phyloP scores from a whole-genome alignment of 1,284 basidiomycete species.

The Cutaneotrichosporon mucoides region DNA sequence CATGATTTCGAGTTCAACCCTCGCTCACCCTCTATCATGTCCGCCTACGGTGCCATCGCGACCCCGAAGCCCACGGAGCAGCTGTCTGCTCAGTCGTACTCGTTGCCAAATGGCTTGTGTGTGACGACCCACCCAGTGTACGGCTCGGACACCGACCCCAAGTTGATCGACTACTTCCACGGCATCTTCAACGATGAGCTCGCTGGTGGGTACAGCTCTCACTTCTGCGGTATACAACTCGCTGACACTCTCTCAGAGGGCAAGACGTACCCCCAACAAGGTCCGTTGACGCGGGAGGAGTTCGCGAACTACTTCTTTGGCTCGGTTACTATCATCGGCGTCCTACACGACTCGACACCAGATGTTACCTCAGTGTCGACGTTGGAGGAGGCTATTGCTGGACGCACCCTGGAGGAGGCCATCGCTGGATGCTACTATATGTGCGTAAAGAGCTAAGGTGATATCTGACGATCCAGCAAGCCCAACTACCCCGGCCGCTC shows the following conservation, averaged over 20 bases:
- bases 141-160: conserved; percentile 53
- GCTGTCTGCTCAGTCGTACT: conserved; percentile 47
- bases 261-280: conserved; percentile 76
- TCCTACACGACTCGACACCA: conserved; percentile 48
- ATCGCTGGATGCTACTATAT: conserved; percentile 81
- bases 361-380: conserved; percentile 20
- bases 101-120: conserved; percentile 31
- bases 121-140: conserved; percentile 63
- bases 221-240: too few species aligned
- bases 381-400: conserved; percentile 35
- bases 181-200: conserved; percentile 67
- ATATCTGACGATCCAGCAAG: conserved; percentile 57
- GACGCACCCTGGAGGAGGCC: conserved; percentile 61
- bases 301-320: conserved; percentile 69
- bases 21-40: conserved; percentile 15
- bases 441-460: conserved; percentile 34
- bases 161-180: conserved; percentile 62
- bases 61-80: conserved; percentile 28
- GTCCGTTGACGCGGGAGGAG: conserved; percentile 54
- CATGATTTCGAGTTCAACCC: neutral
- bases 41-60: conserved; percentile 54
- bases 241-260: conserved; percentile 50
- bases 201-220: conserved; percentile 49
- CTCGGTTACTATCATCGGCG: conserved; percentile 68
- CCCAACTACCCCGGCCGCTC: conserved; percentile 91